Conservation (phyloP, 306 rosid species). For the Vicia faba region DNA sequence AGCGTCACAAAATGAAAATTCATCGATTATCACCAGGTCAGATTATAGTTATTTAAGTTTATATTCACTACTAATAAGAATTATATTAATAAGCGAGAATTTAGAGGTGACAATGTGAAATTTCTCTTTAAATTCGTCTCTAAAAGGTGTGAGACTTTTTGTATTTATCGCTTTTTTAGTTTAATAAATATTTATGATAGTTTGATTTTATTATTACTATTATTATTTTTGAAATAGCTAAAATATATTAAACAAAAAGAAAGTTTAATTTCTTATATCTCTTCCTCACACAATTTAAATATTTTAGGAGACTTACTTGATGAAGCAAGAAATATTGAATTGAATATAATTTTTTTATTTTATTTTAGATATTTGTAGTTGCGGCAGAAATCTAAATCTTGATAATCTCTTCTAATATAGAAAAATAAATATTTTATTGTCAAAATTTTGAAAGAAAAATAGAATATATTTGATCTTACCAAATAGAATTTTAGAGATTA, state of each 20-base stretch:
- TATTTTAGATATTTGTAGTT: neutral
- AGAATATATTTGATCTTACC: neutral
- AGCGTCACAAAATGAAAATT: conserved; percentile 27
- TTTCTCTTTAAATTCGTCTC: neutral
- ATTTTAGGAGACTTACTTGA: neutral
- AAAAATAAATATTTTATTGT: neutral
- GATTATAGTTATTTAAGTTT: neutral
- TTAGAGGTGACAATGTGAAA: neutral
- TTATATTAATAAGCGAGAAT: neutral
- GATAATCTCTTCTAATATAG: neutral
- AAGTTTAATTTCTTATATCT: neutral
- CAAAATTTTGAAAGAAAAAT: neutral
- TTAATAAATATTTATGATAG: neutral
- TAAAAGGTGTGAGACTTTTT: neutral
- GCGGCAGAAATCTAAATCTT: neutral
- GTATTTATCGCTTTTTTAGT: neutral
- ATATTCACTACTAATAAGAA: neutral
- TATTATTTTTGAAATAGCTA: too few relatives aligned
- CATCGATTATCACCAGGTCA: conserved; percentile 43
- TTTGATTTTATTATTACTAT: too few relatives aligned
- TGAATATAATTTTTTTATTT: fast-evolving
- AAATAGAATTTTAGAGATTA: too few relatives aligned
- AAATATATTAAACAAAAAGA: too few relatives aligned
- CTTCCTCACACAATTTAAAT: neutral
- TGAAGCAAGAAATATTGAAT: neutral